Base-by-base conservation (phyloP, 805 yeast species). In the Debaryomyces tyrocola region DNA sequence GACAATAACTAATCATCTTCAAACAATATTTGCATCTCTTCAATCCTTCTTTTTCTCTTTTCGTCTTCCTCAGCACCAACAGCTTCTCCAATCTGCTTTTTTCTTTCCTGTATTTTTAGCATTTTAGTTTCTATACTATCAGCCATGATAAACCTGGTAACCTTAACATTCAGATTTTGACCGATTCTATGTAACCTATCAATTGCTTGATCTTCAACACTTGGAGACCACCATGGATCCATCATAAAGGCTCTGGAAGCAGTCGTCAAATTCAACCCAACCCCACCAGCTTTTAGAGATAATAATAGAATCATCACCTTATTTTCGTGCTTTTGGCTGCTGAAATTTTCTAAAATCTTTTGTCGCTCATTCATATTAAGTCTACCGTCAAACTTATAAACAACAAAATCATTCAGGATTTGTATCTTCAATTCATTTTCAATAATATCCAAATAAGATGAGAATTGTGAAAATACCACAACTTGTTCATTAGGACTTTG, bases 181-280 rank as follows among this genome's bases (percentile, higher is more conserved):
- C 98, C 97, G 59, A 92, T 87, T 54, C 98, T 77, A 60, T 91
- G 97, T 14, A 92, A 78, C 56, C 98, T 66, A 66, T 90, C 96
- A 49, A 90, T 87, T 0, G 96, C 96, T 63, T 90, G 97, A 42
- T 87, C 89, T 57, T 90, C 96, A 44, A 85, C 82, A 41, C 96
- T 88, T 39, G 89, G 95, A 27, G 94, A 87, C 97, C 97, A 91
- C 94, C 96, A 91, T 0, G 97, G 97, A 58, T 91, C 97, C 89
- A 92, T 85, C 79, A 91, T 76, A 55, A 83, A 90, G 2, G 95
- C 97, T 31, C 80, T 76, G 0, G 88, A 85, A 0, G 97, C 96
- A 42, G 84, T 81, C 0, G 96, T 91, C 49, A 91, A 69, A 59
- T 91, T 91, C 51, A 91, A 72, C 0, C 97, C 97, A 10, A 90